Base-by-base conservation (phyloP, 2,329 filamentous ascomycete species). In the Thelonectria rubi region DNA sequence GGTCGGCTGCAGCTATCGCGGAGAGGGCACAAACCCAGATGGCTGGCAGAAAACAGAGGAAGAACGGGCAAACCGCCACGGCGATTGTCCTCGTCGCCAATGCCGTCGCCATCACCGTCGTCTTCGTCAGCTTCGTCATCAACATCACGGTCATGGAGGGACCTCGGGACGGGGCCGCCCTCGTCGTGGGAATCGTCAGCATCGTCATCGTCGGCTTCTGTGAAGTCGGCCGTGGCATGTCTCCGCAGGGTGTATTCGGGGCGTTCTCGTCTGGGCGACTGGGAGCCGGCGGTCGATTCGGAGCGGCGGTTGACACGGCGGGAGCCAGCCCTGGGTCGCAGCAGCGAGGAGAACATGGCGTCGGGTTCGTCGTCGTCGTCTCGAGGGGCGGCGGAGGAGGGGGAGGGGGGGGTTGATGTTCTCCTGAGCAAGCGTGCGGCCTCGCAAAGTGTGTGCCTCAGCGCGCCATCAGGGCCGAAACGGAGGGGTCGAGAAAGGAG, bases 11-110 rank as follows among this genome's bases (percentile, higher is more conserved):
- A 12, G 26, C 24, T 39, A 21, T 42, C 21, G 21, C 20, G 21
- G 46, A 34, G 26, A 26, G 18, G 15, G 39, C 17, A 63, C 63
- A 42, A 82, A 93, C 91, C 91, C 67, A 96, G 84, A 77, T 94
- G 89, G 58, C 86, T 86, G 20, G 91, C 86, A 48, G 91, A 93
- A 76, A 96, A 96, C 58, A 96, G 88, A 49, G 93, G 93, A 63
- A 96, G 81, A 46, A 86, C 73, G 21, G 79, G 79, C 67, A 75
- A 74, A 56, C 62, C 66, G 40, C 70, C 67, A 24, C 68, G 72
- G 55, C 64, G 64, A 37, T 63, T 65, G 24, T 67, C 69, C 26
- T 74, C 73, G 12, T 78, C 74, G n/a, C 75, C 76, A 43, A 79
- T 78, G 12, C 81, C 81, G 11, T 80, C 78, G 58, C 84, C 82